Evolutionary conservation across 2,329 filamentous ascomycete species (phyloP).

Genomic region (Beauveria sp.): DNA sequence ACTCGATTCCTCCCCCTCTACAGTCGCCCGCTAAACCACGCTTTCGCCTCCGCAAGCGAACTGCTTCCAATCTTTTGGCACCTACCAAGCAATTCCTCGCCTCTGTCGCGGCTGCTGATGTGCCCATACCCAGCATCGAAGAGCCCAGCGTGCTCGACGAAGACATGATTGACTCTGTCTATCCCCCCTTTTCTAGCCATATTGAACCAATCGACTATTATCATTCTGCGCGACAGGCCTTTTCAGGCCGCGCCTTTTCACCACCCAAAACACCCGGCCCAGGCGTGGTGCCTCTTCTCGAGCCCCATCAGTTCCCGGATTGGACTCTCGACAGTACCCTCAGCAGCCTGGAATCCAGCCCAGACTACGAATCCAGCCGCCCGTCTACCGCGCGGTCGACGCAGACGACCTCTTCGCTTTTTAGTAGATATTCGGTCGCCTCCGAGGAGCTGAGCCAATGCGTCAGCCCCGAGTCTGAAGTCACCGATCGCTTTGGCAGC

Average conservation of each 20-base stretch:
- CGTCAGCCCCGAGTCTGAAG: constrained; percentile 40
- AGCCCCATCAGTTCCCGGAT: constrained; percentile 44
- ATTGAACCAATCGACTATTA: constrained; percentile 24
- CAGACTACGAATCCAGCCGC: constrained; percentile 51
- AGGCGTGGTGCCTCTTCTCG: constrained; percentile 34
- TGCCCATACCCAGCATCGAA: constrained; percentile 59
- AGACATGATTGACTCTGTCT: constrained; percentile 33
- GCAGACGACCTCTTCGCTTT: constrained; percentile 49
- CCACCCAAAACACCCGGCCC: constrained; percentile 54
- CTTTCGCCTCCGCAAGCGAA: constrained; percentile 48
- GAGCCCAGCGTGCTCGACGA: constrained; percentile 40
- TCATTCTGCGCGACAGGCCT: constrained; percentile 21
- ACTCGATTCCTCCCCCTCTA: constrained; percentile 20
- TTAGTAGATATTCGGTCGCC: constrained; percentile 47
- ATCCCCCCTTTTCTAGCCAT: constrained; percentile 15
- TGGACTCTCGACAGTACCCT: constrained; percentile 51
- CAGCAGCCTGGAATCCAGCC: constrained; percentile 51
- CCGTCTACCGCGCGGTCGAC: constrained; percentile 54
- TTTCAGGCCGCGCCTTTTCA: constrained; percentile 38
- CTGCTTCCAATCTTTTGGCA: constrained; percentile 44
- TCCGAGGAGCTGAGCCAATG: constrained; percentile 49
- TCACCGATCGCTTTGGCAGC: constrained; percentile 18
- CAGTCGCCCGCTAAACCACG: constrained; percentile 43
- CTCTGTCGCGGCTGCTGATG: constrained; percentile 56
- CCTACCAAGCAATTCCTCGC: constrained; percentile 61